A percentile compares a stretch with the other conserved stretches of the same genome.
Conservation (phyloP, 345 rosid species). For the Xanthoceras sorbifolium region DNA sequence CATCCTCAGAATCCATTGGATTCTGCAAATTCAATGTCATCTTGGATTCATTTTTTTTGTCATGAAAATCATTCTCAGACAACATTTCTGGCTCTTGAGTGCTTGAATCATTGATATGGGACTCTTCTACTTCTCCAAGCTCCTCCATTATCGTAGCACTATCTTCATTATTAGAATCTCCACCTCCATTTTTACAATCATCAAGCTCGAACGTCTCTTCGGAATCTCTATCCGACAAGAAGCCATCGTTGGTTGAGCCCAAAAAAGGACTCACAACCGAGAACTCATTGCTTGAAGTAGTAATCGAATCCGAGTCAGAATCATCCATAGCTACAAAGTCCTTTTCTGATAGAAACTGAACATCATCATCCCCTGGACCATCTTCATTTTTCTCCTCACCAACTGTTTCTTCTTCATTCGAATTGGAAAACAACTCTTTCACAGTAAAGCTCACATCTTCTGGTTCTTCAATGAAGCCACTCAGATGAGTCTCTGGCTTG, state of each 20-base stretch:
- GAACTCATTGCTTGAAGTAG: conserved; percentile 55
- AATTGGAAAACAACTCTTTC: conserved; percentile 36
- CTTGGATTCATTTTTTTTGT: conserved; percentile 13
- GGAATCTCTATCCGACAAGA: conserved; percentile 60
- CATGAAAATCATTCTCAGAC: conserved; percentile 13
- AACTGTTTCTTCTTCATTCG: conserved; percentile 24
- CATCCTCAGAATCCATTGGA: conserved; percentile 43
- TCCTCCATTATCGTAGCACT: conserved; percentile 36
- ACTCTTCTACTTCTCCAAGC: conserved; percentile 31
- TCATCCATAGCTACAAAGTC: conserved; percentile 45
- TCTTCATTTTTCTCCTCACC: conserved; percentile 16
- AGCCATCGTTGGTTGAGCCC: conserved; percentile 50
- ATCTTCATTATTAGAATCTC: too few relatives aligned
- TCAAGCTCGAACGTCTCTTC: conserved; percentile 29
- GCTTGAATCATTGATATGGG: conserved; percentile 18
- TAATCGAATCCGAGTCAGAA: conserved; percentile 51
- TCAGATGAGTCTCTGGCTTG: conserved; percentile 31
- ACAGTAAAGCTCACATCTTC: conserved; percentile 43
- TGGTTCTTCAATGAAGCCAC: conserved; percentile 44
- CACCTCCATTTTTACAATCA: conserved; percentile 21
- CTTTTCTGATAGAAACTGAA: conserved; percentile 43
- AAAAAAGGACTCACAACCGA: conserved; percentile 37
- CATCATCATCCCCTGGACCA: conserved; percentile 24
- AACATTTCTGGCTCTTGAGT: conserved; percentile 1
- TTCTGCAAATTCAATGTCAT: conserved; percentile 22